A percentile compares a stretch with the other conserved stretches of the same genome.
Evolutionary conservation across 306 rosid genomes (phyloP).

Genomic region (barrel medic (Medicago truncatula)): MtrunA17r5.0-ANR NC_053046.1:18566001-18566500

Average conservation of each 20-base stretch:
- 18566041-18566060: no score
- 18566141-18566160: not conserved
- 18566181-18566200: not conserved
- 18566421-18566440: not conserved
- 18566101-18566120: no score
- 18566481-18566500: conserved; percentile 78
- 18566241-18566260: conserved; percentile 99
- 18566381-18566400: conserved; percentile 30
- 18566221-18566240: conserved; percentile 45
- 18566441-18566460: not conserved
- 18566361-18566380: conserved; percentile 59
- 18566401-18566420: not conserved
- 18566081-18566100: no score
- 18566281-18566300: conserved; percentile 86
- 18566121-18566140: not conserved
- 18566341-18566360: conserved; percentile 84
- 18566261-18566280: conserved; percentile 95
- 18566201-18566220: not conserved
- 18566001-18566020: no score
- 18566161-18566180: not conserved
- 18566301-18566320: conserved; percentile 73
- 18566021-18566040: no score
- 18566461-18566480: conserved; percentile 23
- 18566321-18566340: conserved; percentile 69
- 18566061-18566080: no score